Percentiles rank a stretch among this genome's conserved stretches.
phyloP scores from a whole-genome alignment of 768 basidiomycete genomes.

The Tylopilus cervinicoccineus region DNA sequence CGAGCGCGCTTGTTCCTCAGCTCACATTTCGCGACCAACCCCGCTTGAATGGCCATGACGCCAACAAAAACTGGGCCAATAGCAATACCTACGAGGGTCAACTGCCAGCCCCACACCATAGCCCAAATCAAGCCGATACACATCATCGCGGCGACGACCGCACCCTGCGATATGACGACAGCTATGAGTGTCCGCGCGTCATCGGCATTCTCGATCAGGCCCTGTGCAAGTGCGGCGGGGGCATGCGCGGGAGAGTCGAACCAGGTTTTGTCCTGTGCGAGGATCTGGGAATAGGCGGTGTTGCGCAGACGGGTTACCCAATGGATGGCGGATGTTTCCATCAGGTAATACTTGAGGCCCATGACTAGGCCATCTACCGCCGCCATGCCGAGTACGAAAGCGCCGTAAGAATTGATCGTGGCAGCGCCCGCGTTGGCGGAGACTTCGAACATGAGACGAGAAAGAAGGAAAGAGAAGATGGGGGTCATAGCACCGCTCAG shows the following conservation, averaged over 20 bases:
- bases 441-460: conserved; percentile 72
- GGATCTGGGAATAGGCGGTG: conserved; percentile 50
- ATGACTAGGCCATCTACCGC: conserved; percentile 72
- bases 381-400: conserved; percentile 68
- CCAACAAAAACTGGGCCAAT: conserved; percentile 81
- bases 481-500: conserved; percentile 84
- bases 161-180: conserved; percentile 62
- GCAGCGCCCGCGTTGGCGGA: conserved; percentile 65
- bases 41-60: conserved; percentile 70
- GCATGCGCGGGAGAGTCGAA: conserved; percentile 70
- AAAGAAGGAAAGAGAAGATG: conserved; percentile 87
- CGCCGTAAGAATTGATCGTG: conserved; percentile 66
- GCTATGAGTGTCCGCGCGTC: conserved; percentile 79
- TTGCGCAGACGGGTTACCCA: conserved; percentile 74
- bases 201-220: conserved; percentile 84
- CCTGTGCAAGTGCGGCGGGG: conserved; percentile 61
- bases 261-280: conserved; percentile 82
- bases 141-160: conserved; percentile 80
- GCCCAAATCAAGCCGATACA: conserved; percentile 87
- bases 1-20: conserved; percentile 78
- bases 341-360: conserved; percentile 73
- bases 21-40: conserved; percentile 70
- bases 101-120: conserved; percentile 81
- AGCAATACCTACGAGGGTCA: conserved; percentile 86
- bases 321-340: conserved; percentile 67